Evolutionary conservation across 2,329 filamentous ascomycete genomes (phyloP).

Genomic region (Beauveria scarabaeidicola): DNA sequence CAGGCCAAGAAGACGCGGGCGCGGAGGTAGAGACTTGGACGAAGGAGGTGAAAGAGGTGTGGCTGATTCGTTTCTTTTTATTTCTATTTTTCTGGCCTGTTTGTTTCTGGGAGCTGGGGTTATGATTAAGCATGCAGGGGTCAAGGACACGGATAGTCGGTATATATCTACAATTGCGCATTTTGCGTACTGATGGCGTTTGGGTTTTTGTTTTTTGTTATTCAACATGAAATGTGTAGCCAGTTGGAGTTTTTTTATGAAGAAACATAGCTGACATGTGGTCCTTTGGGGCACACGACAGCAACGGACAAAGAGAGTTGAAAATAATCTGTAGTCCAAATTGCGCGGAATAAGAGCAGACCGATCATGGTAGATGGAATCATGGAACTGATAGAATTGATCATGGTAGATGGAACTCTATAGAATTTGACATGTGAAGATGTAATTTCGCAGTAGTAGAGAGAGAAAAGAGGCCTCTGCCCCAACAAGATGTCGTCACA

Average conservation of each 20-base stretch:
- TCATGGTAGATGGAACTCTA: neutral
- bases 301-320: neutral
- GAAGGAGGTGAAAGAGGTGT: neutral
- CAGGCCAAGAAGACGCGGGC: slow-evolving; percentile 54
- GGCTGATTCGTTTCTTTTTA: neutral
- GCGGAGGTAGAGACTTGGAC: slow-evolving; percentile 28
- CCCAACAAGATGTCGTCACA: slow-evolving; percentile 2
- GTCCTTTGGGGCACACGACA: neutral
- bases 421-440: slow-evolving; percentile 7
- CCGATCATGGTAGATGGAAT: neutral
- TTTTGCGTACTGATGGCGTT: neutral
- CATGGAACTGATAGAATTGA: too few species aligned
- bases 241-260: neutral
- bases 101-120: neutral
- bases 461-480: neutral
- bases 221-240: too few species aligned
- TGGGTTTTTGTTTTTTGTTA: neutral
- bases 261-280: neutral
- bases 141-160: neutral
- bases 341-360: neutral
- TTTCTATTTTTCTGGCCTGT: neutral
- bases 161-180: neutral
- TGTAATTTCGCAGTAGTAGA: neutral
- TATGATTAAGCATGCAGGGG: neutral
- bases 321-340: neutral